Evolutionary conservation across 768 basidiomycete genomes (phyloP), one percentile per base, ranked within the genome.

Genomic region (Phaffia tasmanica): DNA sequence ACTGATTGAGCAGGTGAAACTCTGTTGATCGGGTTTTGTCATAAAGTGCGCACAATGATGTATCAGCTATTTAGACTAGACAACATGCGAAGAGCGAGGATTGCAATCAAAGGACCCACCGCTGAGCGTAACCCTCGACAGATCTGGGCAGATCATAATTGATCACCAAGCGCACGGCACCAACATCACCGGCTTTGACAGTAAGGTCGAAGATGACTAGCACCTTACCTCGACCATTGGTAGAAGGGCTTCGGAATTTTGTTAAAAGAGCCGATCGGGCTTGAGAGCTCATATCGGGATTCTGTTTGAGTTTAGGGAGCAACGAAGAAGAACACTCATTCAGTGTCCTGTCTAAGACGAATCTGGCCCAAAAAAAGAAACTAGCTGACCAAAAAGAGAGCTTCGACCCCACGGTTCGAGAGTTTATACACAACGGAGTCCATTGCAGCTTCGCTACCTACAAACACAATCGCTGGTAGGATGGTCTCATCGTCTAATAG

Each of bases 61-160:
- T 35, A 29, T 62, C 19, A 49, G 25, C 11, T 21, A 63, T 72
- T 35, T 47, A 54, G 21, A 63, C 6, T 14, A 32, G 57, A 7
- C 29, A 61, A 25, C 0, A 42, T 19, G 30, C 47, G n/a, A 49
- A 16, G 6, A 49, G 62, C 30, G 54, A 70, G 46, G 11, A 5
- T 11, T 42, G 35, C 11, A 11, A 42, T 11, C 11, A 65, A 30
- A 71, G 80, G 32, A 19, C 74, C 53, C 69, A 91, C 89, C 94
- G 86, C 74, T 91, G 90, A 29, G 92, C 88, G 75, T 99, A 99
- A 76, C 94, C 93, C 79, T 98, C 94, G 48, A 97, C 94, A 57
- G 73, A 74, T 59, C 77, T 63, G 0, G 77, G 77, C 25, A 77
- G 67, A 87, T 90, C 78, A 89, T 89, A 98, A 77, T 98, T 98